Conservation (phyloP, 225 moss, liverwort and hornwort species). For the Lunularia cruciata region DNA sequence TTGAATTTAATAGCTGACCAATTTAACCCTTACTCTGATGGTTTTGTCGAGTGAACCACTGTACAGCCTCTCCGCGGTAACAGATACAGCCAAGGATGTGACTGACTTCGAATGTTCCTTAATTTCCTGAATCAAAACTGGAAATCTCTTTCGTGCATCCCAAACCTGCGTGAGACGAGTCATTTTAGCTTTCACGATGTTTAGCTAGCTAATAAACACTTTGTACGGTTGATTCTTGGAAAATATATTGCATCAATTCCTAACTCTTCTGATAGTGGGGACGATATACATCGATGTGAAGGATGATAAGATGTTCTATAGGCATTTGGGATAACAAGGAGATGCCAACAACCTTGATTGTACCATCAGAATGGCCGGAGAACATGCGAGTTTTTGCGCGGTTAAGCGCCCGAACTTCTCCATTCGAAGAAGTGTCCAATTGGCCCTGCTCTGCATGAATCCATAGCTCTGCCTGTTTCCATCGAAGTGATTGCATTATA, state of each 20-base stretch:
- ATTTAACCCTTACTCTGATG: conserved; percentile 40
- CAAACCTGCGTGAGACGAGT: conserved; percentile 30
- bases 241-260: no score
- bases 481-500: no score
- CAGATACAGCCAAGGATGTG: conserved; percentile 33
- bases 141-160: conserved; percentile 35
- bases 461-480: conserved; percentile 40
- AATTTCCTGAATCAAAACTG: conserved; percentile 35
- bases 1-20: not conserved
- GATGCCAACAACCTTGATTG: conserved; percentile 42
- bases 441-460: conserved; percentile 41
- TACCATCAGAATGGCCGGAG: conserved; percentile 52
- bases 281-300: no score
- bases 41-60: conserved; percentile 54
- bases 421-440: conserved; percentile 38
- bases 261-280: no score
- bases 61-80: conserved; percentile 32
- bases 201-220: no score
- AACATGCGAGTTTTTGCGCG: conserved; percentile 30
- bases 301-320: no score
- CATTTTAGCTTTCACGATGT: no score
- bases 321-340: no score
- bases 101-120: conserved; percentile 46
- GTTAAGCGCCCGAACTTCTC: conserved; percentile 44
- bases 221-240: no score